Percentiles rank a stretch among this genome's conserved stretches.
These are phyloP conservation scores for Verruconis gallopava DNA, from an alignment of 2,329 filamentous ascomycete genomes.

Conservation along the genomic window DNA sequence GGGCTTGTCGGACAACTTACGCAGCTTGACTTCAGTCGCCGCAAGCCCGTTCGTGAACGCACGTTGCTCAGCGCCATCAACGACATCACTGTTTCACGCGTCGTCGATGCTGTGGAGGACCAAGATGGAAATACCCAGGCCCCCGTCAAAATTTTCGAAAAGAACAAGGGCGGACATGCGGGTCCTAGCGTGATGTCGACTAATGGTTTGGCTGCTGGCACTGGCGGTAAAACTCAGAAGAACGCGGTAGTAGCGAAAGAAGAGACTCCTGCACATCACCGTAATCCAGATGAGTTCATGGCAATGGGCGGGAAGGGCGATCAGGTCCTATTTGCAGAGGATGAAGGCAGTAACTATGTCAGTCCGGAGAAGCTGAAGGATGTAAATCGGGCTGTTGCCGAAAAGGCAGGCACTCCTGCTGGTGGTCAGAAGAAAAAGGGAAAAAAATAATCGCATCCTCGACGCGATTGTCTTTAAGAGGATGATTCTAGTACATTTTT, in stretches of 20 bases:
- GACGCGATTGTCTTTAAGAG: no score
- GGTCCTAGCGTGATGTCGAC: not conserved
- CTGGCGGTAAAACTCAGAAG: slow-evolving; percentile 1
- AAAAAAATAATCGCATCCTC: no score
- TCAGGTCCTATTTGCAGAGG: slow-evolving; percentile 58
- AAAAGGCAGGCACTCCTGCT: not conserved
- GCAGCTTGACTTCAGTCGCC: slow-evolving; percentile 66
- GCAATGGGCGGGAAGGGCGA: slow-evolving; percentile 79
- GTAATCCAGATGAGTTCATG: slow-evolving; percentile 65
- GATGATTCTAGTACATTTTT: no score
- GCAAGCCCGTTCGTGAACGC: slow-evolving; percentile 68
- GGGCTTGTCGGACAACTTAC: slow-evolving; percentile 55
- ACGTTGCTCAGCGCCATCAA: slow-evolving; percentile 77
- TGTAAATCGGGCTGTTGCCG: slow-evolving; percentile 3
- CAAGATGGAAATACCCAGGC: slow-evolving; percentile 23
- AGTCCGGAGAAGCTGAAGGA: slow-evolving; percentile 5
- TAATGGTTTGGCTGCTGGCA: slow-evolving; percentile 10
- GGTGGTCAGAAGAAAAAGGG: slow-evolving; percentile 2
- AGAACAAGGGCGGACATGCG: slow-evolving; percentile 18
- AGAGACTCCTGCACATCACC: slow-evolving; percentile 50
- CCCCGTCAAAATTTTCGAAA: slow-evolving; percentile 26
- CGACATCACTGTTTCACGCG: slow-evolving; percentile 49
- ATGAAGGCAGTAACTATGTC: slow-evolving; percentile 31
- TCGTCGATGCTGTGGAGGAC: slow-evolving; percentile 42
- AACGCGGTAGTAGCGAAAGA: slow-evolving; percentile 35